Percentiles rank a stretch among this genome's conserved stretches.
These are phyloP conservation scores for Syncephalis fuscata DNA, from an alignment of 371 early-diverging fungal species.

Conservation along the genomic window DNA sequence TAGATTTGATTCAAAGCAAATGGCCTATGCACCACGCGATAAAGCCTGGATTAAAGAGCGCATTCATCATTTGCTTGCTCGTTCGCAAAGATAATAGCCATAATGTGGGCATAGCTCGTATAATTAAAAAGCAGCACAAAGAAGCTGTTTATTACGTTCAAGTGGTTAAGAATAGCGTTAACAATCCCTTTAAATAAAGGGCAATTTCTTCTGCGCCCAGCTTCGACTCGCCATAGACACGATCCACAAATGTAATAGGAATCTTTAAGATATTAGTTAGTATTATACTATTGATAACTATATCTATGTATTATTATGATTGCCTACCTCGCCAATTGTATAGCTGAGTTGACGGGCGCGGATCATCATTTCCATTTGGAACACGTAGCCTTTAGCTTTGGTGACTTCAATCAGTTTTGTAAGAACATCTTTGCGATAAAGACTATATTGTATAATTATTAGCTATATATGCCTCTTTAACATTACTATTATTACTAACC, in stretches of 20 bases:
- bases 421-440: conserved; percentile 91
- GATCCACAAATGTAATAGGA: conserved; percentile 95
- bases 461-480: neutral
- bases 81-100: neutral
- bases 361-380: conserved; percentile 99
- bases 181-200: conserved; percentile 80
- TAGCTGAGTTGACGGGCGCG: conserved; percentile 83
- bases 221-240: conserved; percentile 92
- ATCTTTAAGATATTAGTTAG: conserved; percentile 16
- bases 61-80: no score
- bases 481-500: conserved; percentile 17
- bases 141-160: conserved; percentile 10
- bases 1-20: no score
- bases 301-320: neutral
- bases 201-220: conserved; percentile 91
- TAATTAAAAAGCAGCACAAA: neutral
- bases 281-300: neutral
- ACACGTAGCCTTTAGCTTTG: conserved; percentile 93
- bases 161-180: conserved; percentile 57
- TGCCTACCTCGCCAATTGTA: conserved; percentile 61
- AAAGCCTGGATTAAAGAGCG: no score
- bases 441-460: conserved; percentile 23
- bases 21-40: no score
- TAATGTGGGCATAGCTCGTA: neutral
- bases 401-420: conserved; percentile 69